Evolutionary conservation across 1,284 basidiomycete genomes (phyloP).

Genomic region (Boletellus deceptivus): DNA sequence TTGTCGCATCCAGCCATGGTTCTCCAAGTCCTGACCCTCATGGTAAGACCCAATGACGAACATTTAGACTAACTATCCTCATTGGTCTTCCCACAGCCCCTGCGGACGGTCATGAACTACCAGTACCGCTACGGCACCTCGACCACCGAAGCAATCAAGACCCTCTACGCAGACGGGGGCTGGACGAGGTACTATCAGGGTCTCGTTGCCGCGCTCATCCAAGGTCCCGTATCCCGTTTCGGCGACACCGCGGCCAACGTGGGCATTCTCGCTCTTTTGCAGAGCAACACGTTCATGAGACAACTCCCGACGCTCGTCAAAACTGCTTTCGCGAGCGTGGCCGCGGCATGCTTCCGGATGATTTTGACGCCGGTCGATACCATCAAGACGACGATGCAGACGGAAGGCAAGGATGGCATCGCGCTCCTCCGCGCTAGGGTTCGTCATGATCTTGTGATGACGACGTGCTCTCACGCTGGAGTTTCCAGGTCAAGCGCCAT

Average conservation of each 20-base stretch:
- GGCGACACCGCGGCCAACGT: conserved; percentile 87
- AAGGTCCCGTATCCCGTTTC: conserved; percentile 78
- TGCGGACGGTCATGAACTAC: conserved; percentile 91
- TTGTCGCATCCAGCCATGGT: conserved; percentile 67
- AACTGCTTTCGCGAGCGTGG: conserved; percentile 67
- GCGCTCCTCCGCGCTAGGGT: conserved; percentile 65
- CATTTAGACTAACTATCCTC: conserved; percentile 7
- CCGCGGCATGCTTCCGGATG: conserved; percentile 80
- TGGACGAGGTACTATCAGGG: conserved; percentile 82
- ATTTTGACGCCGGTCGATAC: conserved; percentile 86
- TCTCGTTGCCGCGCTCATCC: conserved; percentile 74
- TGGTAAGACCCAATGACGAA: conserved; percentile 46
- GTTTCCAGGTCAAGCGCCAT: conserved; percentile 59
- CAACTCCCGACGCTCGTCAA: conserved; percentile 61
- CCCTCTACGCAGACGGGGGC: conserved; percentile 77
- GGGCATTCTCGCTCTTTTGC: conserved; percentile 73
- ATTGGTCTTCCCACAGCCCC: conserved; percentile 41
- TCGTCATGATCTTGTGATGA: conserved; percentile 17
- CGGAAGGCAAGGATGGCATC: conserved; percentile 72
- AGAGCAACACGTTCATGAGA: conserved; percentile 67
- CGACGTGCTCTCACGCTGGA: neutral
- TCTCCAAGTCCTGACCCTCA: conserved; percentile 81
- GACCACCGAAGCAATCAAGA: conserved; percentile 60
- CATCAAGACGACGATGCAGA: conserved; percentile 89
- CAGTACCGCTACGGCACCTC: conserved; percentile 83